Percentiles rank a stretch among this genome's conserved stretches.
These are phyloP conservation scores for Diutina pseudorugosa DNA, from an alignment of 1,139 yeast genomes.

Conservation along the genomic window DNA sequence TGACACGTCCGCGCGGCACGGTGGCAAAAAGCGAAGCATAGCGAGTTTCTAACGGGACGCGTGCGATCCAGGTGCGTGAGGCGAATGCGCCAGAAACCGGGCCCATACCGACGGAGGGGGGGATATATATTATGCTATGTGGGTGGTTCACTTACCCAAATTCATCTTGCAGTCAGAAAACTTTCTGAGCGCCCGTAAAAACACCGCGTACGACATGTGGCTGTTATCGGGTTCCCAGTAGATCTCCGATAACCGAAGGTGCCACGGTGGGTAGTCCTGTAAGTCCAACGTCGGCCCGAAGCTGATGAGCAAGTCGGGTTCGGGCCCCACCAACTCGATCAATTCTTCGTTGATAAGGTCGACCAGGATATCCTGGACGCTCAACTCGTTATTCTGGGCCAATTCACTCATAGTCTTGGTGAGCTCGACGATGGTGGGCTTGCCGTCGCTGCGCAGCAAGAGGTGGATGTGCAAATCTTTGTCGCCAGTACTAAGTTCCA, in stretches of 20 bases:
- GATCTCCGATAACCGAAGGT: conserved; percentile 76
- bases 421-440: conserved; percentile 78
- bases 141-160: conserved; percentile 53
- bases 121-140: not conserved
- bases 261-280: conserved; percentile 98
- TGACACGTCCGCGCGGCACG: conserved; percentile 5
- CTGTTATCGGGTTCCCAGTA: conserved; percentile 83
- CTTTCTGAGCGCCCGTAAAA: conserved; percentile 69
- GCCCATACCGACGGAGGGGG: not conserved
- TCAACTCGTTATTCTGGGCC: conserved; percentile 49
- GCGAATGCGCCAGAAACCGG: not conserved
- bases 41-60: not conserved
- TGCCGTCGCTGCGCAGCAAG: conserved; percentile 71
- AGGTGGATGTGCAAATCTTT: conserved; percentile 50
- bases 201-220: conserved; percentile 73
- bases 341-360: conserved; percentile 67
- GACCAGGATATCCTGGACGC: conserved; percentile 58
- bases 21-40: not conserved
- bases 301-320: conserved; percentile 77
- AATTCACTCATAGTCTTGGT: conserved; percentile 79
- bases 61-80: not conserved
- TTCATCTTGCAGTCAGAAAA: conserved; percentile 76
- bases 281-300: conserved; percentile 82
- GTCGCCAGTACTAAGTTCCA: conserved; percentile 10
- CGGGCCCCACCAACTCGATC: conserved; percentile 66